Base-by-base conservation (phyloP, 108 stramenopile genomes). In the Bacterosira constricta region DNA sequence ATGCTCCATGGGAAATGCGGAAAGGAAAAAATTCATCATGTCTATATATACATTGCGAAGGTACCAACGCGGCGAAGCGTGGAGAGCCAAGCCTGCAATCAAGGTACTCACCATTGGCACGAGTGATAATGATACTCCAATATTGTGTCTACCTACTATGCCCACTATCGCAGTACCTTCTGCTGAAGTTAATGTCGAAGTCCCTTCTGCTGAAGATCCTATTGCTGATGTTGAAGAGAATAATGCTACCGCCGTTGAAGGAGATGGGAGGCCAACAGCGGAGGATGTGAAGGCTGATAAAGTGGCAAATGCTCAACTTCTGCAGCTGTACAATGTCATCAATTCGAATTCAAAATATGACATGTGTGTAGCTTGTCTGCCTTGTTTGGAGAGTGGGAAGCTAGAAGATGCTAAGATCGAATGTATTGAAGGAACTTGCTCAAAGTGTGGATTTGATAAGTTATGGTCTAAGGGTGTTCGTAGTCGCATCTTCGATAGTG, bases 11-110 rank as follows among this genome's bases (percentile, higher is more conserved):
- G 53, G 17, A 54, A 3, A 54, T 54, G 3, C 12, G 13, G n/a
- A 54, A 54, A 17, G 53, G 53, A 12, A 54, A 54, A 11, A 17
- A 54, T 54, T 31, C 53, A 7, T 54, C 53, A 34, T 44, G 42
- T 15, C 53, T 54, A 12, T 9, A 17, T 17, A 34, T 54, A 12
- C 3, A 54, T 34, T 54, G 53, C 17, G 32, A 54, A 11, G 53
- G 53, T 15, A 54, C 53, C 15, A 10, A 54, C 18, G 53, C 53
- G 12, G 53, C 18, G 6, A 54, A 54, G 17, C 11, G 53, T 17
- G 53, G n/a, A n/a, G 53, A 31, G 12, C 53, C 31, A 54, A 54
- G 53, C n/a, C 53, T 1, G 53, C 53, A 7, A 54, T 54, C 2
- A 54, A 54, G n/a, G n/a, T n/a, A n/a, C n/a, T n/a, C n/a, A n/a